phyloP scores from a whole-genome alignment of 306 rosid genomes.

The Hippophae rhamnoides region DNA sequence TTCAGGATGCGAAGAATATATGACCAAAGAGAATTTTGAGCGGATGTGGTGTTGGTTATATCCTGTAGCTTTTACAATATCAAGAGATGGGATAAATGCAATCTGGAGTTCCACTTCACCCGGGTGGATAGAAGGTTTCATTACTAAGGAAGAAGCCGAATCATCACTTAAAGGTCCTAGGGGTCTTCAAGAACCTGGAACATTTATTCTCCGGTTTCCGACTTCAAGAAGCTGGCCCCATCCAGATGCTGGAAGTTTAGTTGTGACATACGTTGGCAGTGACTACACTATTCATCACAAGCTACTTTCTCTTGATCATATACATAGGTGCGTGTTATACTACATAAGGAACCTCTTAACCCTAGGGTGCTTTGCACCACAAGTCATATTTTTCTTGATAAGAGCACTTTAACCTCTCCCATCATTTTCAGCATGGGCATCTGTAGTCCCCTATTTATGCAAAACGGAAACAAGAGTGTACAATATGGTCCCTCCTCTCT shows the following conservation, averaged over 20 bases:
- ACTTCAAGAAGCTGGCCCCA: constrained; percentile 99
- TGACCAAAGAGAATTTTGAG: constrained; percentile 72
- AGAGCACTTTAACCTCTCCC: too few relatives aligned
- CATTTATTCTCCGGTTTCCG: constrained; percentile 85
- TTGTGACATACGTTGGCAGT: constrained; percentile 66
- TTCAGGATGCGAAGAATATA: constrained; percentile 64
- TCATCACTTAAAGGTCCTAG: constrained; percentile 70
- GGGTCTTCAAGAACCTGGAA: constrained; percentile 86
- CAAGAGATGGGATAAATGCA: constrained; percentile 59
- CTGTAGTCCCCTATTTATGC: too few relatives aligned
- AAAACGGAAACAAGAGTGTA: too few relatives aligned
- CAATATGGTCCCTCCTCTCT: too few relatives aligned
- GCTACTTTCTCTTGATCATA: constrained; percentile 55
- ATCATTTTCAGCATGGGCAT: too few relatives aligned
- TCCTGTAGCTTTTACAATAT: constrained; percentile 71
- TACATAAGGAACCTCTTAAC: background rate
- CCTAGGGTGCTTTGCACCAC: too few relatives aligned
- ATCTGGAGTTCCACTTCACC: constrained; percentile 80
- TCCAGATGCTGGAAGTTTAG: constrained; percentile 86
- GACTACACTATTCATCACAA: constrained; percentile 65
- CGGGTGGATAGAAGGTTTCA: constrained; percentile 93
- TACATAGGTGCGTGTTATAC: constrained; percentile 37
- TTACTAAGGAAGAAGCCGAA: constrained; percentile 93
- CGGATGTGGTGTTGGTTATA: constrained; percentile 95
- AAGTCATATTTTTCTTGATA: too few relatives aligned